These are phyloP conservation scores for Pythium oligandrum DNA, from an alignment of 352 stramenopile genomes.

Conservation along the genomic window DNA sequence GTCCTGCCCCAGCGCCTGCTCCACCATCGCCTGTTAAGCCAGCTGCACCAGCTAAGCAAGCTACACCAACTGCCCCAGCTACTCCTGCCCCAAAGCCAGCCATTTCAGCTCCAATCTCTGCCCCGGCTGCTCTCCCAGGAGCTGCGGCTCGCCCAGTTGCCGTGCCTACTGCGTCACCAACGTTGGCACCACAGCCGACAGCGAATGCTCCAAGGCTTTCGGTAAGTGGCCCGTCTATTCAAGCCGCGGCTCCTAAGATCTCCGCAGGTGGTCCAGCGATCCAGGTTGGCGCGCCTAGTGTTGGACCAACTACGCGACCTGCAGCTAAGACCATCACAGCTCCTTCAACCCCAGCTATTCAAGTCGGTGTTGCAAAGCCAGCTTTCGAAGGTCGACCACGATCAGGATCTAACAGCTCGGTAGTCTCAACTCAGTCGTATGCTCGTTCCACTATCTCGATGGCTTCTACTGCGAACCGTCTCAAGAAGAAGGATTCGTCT, in stretches of 20 bases:
- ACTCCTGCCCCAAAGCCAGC: slow-evolving; percentile 1
- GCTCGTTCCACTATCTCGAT: slow-evolving; percentile 73
- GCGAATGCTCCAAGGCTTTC: no score
- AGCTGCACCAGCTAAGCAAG: slow-evolving; percentile 6
- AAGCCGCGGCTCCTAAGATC: neutral
- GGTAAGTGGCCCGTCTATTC: neutral
- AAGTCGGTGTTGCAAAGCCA: no score
- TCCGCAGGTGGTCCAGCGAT: neutral
- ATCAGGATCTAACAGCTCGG: slow-evolving; percentile 69
- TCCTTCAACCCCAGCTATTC: slow-evolving; percentile 1
- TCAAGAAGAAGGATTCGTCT: slow-evolving; percentile 43
- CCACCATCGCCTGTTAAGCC: slow-evolving; percentile 18
- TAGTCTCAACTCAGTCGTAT: slow-evolving; percentile 74
- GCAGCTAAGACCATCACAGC: slow-evolving; percentile 1
- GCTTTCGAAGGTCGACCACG: slow-evolving; percentile 27
- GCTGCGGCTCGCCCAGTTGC: slow-evolving; percentile 12
- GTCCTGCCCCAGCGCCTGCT: slow-evolving; percentile 20
- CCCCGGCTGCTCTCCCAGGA: slow-evolving; percentile 44
- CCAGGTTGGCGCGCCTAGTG: slow-evolving; percentile 7
- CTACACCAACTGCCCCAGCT: neutral
- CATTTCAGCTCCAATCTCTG: slow-evolving; percentile 30
- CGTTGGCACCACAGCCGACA: neutral
- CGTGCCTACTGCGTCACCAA: slow-evolving; percentile 4
- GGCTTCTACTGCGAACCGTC: slow-evolving; percentile 68
- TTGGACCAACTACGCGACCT: slow-evolving; percentile 10